These are phyloP conservation scores for Cladosporium phlei DNA, from an alignment of 2,329 filamentous ascomycete species.

Conservation along the genomic window DNA sequence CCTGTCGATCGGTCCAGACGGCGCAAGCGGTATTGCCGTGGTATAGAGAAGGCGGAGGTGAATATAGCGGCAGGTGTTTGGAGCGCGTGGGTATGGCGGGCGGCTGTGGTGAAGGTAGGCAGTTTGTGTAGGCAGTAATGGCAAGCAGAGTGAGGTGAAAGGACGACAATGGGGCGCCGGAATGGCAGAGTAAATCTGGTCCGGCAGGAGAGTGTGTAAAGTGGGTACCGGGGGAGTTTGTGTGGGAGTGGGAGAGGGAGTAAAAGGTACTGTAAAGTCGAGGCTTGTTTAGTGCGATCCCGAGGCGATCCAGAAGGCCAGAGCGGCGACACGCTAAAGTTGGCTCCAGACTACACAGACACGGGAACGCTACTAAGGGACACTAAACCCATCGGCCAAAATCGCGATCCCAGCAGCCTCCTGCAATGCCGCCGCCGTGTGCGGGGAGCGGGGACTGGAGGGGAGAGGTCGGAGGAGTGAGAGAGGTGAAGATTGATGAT, in stretches of 20 bases:
- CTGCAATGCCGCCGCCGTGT: neutral
- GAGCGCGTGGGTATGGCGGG: neutral
- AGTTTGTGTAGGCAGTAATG: neutral
- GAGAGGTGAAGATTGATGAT: no score
- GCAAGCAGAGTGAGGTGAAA: neutral
- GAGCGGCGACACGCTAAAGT: no score
- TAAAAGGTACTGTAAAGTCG: no score
- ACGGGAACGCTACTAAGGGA: no score
- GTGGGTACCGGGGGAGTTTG: slow-evolving; percentile 4
- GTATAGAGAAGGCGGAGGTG: neutral
- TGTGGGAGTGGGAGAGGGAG: slow-evolving; percentile 1
- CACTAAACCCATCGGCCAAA: slow-evolving; percentile 5
- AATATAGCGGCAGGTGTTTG: neutral
- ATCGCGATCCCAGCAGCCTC: neutral
- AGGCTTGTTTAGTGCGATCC: slow-evolving; percentile 3
- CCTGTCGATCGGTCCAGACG: neutral
- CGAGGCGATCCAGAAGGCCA: no score
- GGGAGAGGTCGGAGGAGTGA: no score
- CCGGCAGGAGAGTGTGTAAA: no score
- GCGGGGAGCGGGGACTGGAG: neutral
- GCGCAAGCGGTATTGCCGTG: neutral
- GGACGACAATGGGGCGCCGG: neutral
- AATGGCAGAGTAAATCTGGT: slow-evolving; percentile 3
- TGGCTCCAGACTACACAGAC: no score
- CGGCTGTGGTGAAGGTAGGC: neutral